A percentile compares a stretch with the other conserved stretches of the same genome.
phyloP scores from a whole-genome alignment of 176 grass and related monocot genomes.

The Aegilops speltoides region DNA sequence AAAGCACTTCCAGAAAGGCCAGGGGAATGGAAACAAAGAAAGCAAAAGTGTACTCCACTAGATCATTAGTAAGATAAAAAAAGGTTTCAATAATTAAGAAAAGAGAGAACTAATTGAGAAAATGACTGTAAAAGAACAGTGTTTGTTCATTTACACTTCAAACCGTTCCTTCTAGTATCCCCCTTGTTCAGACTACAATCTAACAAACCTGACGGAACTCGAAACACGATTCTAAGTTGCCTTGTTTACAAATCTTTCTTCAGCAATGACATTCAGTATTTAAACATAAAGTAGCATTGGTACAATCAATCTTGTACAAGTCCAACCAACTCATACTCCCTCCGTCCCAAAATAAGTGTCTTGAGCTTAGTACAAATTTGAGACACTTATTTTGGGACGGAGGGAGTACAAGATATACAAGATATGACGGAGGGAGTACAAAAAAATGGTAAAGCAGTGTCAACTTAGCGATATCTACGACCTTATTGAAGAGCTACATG shows the following conservation, averaged over 20 bases:
- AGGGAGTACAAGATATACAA: background rate
- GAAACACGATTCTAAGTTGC: background rate
- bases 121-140: background rate
- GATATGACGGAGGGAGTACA: background rate
- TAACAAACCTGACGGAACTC: background rate
- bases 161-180: background rate
- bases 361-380: too few species aligned
- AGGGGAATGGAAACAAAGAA: background rate
- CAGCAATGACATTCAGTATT: background rate
- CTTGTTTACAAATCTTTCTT: background rate
- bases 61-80: background rate
- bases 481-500: background rate
- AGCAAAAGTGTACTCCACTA: background rate
- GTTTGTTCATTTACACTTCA: background rate
- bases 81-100: background rate
- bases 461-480: background rate
- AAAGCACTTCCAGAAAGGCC: background rate
- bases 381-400: too few species aligned
- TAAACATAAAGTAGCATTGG: background rate
- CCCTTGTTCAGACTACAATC: background rate
- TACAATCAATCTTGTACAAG: too few species aligned
- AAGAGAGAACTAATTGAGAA: too few species aligned
- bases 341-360: too few species aligned
- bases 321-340: too few species aligned
- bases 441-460: background rate